Evolutionary conservation across 495 filamentous ascomycete species (phyloP).

Genomic region (Umbilicaria muhlenbergii): DNA sequence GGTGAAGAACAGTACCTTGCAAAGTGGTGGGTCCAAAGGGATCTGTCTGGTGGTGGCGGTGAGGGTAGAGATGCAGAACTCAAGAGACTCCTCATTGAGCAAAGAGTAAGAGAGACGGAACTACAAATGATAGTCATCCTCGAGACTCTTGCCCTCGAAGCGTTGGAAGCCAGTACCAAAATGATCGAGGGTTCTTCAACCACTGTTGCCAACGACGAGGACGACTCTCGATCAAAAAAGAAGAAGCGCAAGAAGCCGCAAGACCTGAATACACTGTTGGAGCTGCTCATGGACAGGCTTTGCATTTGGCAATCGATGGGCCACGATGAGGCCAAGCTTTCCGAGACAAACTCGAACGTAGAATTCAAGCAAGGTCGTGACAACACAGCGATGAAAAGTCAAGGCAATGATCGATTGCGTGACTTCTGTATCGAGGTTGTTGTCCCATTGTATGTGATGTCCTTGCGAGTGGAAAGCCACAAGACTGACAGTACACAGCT

Average conservation of each 20-base stretch:
- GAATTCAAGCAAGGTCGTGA: slow-evolving; percentile 18
- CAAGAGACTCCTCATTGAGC: slow-evolving; percentile 42
- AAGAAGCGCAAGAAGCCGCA: slow-evolving; percentile 34
- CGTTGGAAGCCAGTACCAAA: slow-evolving; percentile 16
- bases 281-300: slow-evolving; percentile 74
- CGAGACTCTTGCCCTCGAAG: slow-evolving; percentile 69
- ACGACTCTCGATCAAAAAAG: slow-evolving; percentile 17
- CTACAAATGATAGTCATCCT: slow-evolving; percentile 82
- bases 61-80: slow-evolving; percentile 34
- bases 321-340: slow-evolving; percentile 33
- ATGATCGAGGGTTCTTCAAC: slow-evolving; percentile 9
- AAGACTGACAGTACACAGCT: slow-evolving; percentile 29
- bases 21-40: slow-evolving; percentile 59
- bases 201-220: slow-evolving; percentile 7
- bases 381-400: slow-evolving; percentile 22
- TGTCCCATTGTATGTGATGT: slow-evolving; percentile 59
- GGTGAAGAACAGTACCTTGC: slow-evolving; percentile 59
- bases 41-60: slow-evolving; percentile 14
- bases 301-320: slow-evolving; percentile 93
- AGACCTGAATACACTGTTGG: slow-evolving; percentile 50
- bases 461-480: slow-evolving; percentile 8
- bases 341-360: slow-evolving; percentile 28
- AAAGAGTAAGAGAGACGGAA: slow-evolving; percentile 67
- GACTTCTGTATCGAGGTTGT: slow-evolving; percentile 90
- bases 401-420: slow-evolving; percentile 40